Evolutionary conservation across 768 basidiomycete genomes (phyloP).

Genomic region (Amanita polypyramis): DNA sequence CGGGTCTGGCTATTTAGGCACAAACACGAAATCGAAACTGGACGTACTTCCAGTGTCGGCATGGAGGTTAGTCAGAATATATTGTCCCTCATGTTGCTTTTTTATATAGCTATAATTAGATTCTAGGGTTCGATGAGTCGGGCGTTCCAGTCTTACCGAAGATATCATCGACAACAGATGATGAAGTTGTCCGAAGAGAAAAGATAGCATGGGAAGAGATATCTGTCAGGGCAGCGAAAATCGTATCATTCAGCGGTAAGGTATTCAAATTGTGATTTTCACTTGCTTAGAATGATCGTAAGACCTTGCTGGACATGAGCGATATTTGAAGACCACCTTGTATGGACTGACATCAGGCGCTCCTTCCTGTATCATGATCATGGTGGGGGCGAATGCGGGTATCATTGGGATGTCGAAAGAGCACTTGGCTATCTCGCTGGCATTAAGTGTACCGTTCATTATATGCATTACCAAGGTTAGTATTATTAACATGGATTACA

Average conservation of each 20-base stretch:
- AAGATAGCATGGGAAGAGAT: conserved; percentile 96
- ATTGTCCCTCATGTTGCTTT: neutral
- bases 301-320: conserved; percentile 96
- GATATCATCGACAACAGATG: conserved; percentile 41
- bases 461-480: conserved; percentile 89
- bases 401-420: conserved; percentile 92
- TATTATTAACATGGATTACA: neutral
- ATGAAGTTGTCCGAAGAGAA: conserved; percentile 64
- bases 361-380: conserved; percentile 85
- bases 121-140: conserved; percentile 74
- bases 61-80: conserved; percentile 64
- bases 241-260: conserved; percentile 84
- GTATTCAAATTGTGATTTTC: neutral
- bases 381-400: conserved; percentile 93
- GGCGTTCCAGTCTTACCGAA: conserved; percentile 75
- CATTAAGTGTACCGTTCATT: conserved; percentile 85
- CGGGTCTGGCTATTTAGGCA: conserved; percentile 90
- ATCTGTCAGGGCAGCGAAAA: conserved; percentile 78
- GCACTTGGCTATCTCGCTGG: conserved; percentile 90
- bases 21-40: conserved; percentile 95
- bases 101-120: conserved; percentile 36
- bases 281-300: neutral
- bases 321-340: conserved; percentile 85
- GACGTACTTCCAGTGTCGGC: conserved; percentile 90
- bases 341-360: conserved; percentile 93